Base-by-base conservation (phyloP, 1,139 yeast species). In the Debaryomyces sp. region DNA sequence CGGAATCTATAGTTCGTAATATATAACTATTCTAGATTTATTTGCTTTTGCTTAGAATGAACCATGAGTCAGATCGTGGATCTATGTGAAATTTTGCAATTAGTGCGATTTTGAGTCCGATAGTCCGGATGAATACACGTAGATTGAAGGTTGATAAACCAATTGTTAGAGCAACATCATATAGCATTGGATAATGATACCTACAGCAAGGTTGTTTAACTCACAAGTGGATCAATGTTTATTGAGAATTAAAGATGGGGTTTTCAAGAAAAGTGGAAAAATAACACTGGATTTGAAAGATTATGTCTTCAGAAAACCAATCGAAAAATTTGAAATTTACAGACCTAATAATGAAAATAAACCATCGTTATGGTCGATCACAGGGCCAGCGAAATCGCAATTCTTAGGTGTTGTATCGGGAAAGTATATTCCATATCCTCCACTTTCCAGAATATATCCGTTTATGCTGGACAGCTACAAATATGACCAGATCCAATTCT, bases 401-500 rank as follows among this genome's bases (percentile, higher is more conserved):
- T 68, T 75, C 41, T 61, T 76, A 26, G 62, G 64, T 37, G 58
- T 68, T 1, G 37, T 73, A 5, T 63, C 75, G 4, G 73, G 76
- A 18, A 68, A 64, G 41, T 79, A 72, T 57, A 61, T 83, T 21
- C 68, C 84, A 0, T 69, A 67, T 1, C 90, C 92, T 1, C 74
- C 86, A 0, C 55, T 68, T 3, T 68, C 85, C 0, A 67, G 92
- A 44, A 61, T 68, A 1, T 87, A 82, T 55, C 90, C 94, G 0
- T 57, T 59, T 4, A 70, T 80, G 24, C 58, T 78, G 35, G 68
- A 76, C 38, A 60, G 66, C 17, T 49, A 52, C 38, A 54, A 56
- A 10, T 58, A 61, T 37, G 65, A 64, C 36, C 48, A 59, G 18
- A 62, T 71, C 10, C 67, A 63, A 48, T 65, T 82, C 49, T 73